Evolutionary conservation across 257 asterid species (phyloP).

Genomic region (Solanum neorickii): DNA sequence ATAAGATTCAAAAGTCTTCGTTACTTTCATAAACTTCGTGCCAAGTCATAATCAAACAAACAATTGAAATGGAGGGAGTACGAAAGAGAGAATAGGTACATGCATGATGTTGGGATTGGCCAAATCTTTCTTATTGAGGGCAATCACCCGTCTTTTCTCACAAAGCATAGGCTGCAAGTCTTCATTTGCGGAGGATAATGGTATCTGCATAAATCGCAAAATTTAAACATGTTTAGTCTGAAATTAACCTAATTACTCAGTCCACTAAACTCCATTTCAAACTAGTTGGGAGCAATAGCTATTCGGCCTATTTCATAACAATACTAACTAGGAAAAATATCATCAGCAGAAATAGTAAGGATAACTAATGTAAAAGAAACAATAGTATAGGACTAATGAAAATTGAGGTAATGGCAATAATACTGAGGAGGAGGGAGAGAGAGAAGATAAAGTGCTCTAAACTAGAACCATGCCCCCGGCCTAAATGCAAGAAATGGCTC

Average conservation of each 20-base stretch:
- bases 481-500: not conserved
- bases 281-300: not conserved
- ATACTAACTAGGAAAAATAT: not conserved
- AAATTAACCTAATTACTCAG: not conserved
- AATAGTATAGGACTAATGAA: not conserved
- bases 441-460: not conserved
- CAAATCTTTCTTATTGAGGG: constrained; percentile 92
- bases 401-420: not conserved
- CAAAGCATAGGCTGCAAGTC: constrained; percentile 73
- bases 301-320: not conserved
- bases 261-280: not conserved
- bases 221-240: not conserved
- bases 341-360: not conserved
- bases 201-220: constrained; percentile 37
- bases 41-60: not conserved
- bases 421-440: not conserved
- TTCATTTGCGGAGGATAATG: constrained; percentile 68
- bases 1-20: not conserved
- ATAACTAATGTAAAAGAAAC: not conserved
- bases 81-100: constrained; percentile 22
- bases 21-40: not conserved
- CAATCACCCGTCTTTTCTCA: constrained; percentile 65
- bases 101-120: constrained; percentile 88
- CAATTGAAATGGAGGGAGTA: not conserved
- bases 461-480: not conserved